Conservation (phyloP, 441 rosid species). For the Pelargonium cotyledonis region DNA sequence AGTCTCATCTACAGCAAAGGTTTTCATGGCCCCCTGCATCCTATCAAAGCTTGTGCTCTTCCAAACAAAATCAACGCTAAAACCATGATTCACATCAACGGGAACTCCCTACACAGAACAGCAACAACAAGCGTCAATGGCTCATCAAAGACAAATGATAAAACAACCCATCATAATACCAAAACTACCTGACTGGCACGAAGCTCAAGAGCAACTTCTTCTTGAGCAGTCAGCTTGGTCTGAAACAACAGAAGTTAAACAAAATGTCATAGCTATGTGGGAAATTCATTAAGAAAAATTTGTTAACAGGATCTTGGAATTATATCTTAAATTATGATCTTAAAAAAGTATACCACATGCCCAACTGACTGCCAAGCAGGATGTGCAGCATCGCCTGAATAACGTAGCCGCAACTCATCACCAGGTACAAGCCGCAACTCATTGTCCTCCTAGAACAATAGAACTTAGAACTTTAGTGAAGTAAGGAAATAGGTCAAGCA, state of each 20-base stretch:
- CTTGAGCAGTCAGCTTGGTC: constrained; percentile 97
- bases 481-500: neutral
- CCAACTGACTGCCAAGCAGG: constrained; percentile 99
- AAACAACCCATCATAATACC: constrained; percentile 9
- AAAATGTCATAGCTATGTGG: neutral
- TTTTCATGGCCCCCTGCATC: constrained; percentile 99
- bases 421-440: constrained; percentile 96
- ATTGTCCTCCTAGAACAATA: constrained; percentile 76
- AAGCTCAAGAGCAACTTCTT: constrained; percentile 98
- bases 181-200: constrained; percentile 84
- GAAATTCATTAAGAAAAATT: no score
- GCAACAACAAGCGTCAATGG: constrained; percentile 12
- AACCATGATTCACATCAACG: constrained; percentile 82
- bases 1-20: constrained; percentile 97
- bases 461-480: neutral
- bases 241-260: constrained; percentile 24
- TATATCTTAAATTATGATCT: neutral
- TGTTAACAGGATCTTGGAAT: neutral
- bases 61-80: constrained; percentile 99
- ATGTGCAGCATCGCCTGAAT: constrained; percentile 95
- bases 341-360: constrained; percentile 71
- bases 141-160: neutral
- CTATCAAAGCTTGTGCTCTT: constrained; percentile 98
- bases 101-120: constrained; percentile 73
- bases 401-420: constrained; percentile 89